Conservation (phyloP, 1,139 yeast genomes). For the Scheffersomyces segobiensis region DNA sequence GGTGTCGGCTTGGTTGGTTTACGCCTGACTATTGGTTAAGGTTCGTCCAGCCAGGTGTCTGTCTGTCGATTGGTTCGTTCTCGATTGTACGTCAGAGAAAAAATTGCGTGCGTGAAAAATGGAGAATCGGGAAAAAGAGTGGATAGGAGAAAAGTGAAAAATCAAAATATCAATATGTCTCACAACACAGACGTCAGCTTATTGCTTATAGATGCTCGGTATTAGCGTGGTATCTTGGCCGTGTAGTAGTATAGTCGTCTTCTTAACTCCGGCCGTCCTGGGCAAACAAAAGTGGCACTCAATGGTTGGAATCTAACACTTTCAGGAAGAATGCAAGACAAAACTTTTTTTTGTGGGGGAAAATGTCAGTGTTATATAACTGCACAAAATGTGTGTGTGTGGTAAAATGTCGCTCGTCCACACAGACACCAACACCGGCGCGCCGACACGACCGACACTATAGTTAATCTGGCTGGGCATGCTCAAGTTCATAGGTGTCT, state of each 20-base stretch:
- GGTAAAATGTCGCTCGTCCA: neutral
- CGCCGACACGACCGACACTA: neutral
- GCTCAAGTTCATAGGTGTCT: neutral
- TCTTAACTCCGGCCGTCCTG: neutral
- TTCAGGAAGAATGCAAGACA: neutral
- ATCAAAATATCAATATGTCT: neutral
- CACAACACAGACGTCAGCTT: neutral
- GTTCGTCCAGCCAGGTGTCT: neutral
- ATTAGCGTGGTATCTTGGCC: neutral
- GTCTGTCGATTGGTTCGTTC: neutral
- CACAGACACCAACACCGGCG: neutral
- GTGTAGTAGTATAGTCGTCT: neutral
- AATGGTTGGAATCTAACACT: neutral
- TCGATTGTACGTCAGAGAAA: neutral
- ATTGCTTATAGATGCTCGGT: neutral
- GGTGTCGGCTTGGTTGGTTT: neutral
- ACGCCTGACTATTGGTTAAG: neutral
- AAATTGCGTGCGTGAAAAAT: neutral
- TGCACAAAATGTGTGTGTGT: neutral
- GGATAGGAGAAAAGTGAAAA: neutral
- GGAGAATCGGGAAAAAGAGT: neutral
- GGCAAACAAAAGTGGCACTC: neutral
- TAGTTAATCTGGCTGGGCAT: neutral
- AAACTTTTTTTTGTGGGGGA: neutral
- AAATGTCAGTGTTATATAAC: neutral